Conservation (phyloP, 2,329 filamentous ascomycete species). For the Ophiognomonia clavigignenti-juglandacearum region DNA sequence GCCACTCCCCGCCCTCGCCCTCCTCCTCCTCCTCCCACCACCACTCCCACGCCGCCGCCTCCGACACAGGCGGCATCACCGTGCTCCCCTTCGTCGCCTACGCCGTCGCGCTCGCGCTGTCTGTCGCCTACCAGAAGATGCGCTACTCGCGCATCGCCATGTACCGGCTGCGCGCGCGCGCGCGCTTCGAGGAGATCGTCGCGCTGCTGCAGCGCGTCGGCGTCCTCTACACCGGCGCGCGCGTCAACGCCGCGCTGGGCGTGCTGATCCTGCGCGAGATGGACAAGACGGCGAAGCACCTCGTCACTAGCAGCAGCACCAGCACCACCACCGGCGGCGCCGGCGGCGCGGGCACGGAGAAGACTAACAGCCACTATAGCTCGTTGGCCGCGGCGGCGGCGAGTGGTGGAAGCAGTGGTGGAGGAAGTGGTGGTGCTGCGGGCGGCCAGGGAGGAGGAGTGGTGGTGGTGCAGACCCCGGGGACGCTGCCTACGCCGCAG, state of each 20-base stretch:
- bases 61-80: constrained; percentile 31
- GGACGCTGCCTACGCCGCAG: neutral
- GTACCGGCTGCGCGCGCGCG: constrained; percentile 51
- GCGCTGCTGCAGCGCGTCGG: constrained; percentile 47
- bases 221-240: constrained; percentile 54
- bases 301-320: constrained; percentile 19
- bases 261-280: constrained; percentile 52
- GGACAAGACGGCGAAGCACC: constrained; percentile 45
- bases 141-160: constrained; percentile 54
- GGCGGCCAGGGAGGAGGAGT: too few relatives aligned
- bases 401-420: too few relatives aligned
- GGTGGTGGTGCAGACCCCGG: too few relatives aligned
- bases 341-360: too few relatives aligned
- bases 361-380: neutral
- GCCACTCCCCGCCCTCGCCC: constrained; percentile 46
- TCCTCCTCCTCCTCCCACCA: constrained; percentile 35
- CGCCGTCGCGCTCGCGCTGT: constrained; percentile 55
- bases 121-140: constrained; percentile 61
- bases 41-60: too few relatives aligned
- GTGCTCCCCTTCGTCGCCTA: constrained; percentile 58
- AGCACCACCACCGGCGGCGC: too few relatives aligned
- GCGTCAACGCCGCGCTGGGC: constrained; percentile 49
- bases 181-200: constrained; percentile 50
- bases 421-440: too few relatives aligned
- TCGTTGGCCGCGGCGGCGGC: constrained; percentile 17